These are phyloP conservation scores for Globisporangium barbulae DNA, from an alignment of 352 stramenopile species.

Conservation along the genomic window DNA sequence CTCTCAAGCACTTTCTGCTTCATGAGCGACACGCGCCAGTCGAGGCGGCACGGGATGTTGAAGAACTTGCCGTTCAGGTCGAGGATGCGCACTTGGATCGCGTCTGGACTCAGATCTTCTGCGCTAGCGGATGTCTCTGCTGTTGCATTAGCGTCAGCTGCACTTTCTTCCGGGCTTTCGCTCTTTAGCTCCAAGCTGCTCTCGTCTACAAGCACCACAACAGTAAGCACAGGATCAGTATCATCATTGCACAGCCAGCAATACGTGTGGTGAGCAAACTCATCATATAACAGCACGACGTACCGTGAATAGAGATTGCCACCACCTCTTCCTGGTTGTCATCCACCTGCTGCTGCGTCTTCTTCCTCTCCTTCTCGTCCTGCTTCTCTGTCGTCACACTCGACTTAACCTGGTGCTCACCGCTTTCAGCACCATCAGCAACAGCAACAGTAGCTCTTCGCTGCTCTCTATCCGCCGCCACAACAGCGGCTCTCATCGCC, in stretches of 20 bases:
- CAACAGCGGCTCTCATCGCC: neutral
- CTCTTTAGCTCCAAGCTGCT: slow-evolving; percentile 11
- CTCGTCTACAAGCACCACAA: neutral
- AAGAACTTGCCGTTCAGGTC: slow-evolving; percentile 88
- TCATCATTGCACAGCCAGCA: too few relatives aligned
- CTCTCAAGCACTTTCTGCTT: slow-evolving; percentile 74
- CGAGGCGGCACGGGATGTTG: slow-evolving; percentile 55
- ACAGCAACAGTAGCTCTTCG: neutral
- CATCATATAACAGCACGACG: neutral
- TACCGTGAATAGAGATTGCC: slow-evolving; percentile 7
- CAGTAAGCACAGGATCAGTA: neutral
- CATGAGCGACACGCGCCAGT: slow-evolving; percentile 61
- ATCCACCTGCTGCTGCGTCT: neutral
- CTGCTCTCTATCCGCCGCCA: neutral
- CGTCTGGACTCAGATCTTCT: slow-evolving; percentile 27
- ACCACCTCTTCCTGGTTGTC: slow-evolving; percentile 7
- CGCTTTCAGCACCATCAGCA: neutral
- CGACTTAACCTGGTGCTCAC: neutral
- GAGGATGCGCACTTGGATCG: slow-evolving; percentile 69
- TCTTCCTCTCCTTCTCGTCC: neutral
- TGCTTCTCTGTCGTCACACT: neutral
- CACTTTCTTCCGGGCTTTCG: slow-evolving; percentile 8
- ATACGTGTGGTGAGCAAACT: neutral
- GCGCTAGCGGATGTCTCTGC: slow-evolving; percentile 3
- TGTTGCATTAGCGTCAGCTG: neutral